Evolutionary conservation across 345 rosid genomes (phyloP).

Genomic region (Acer yangbiense): DNA sequence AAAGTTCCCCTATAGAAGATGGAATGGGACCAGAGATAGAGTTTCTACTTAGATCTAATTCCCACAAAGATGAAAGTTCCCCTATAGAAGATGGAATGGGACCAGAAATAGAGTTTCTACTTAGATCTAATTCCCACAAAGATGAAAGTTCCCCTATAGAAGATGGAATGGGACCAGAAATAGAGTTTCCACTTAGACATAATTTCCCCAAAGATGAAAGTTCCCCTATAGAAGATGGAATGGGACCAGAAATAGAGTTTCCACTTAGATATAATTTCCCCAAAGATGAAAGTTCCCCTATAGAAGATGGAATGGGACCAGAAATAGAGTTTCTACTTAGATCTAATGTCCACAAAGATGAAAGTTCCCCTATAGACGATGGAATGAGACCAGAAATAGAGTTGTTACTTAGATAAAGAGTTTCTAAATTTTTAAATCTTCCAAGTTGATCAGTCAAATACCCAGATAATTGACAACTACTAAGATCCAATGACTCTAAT

Average conservation of each 20-base stretch:
- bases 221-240: too few relatives aligned
- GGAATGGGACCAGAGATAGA: too few relatives aligned
- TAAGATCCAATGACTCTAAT: neutral
- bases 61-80: neutral
- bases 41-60: neutral
- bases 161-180: too few relatives aligned
- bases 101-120: too few relatives aligned
- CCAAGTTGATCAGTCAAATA: neutral
- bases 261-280: too few relatives aligned
- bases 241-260: too few relatives aligned
- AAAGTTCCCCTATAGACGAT: neutral
- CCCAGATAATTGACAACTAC: neutral
- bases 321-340: too few relatives aligned
- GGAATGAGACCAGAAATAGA: neutral
- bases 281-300: too few relatives aligned
- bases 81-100: neutral
- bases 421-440: neutral
- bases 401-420: accelerated
- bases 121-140: neutral
- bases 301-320: too few relatives aligned
- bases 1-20: neutral
- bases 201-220: too few relatives aligned
- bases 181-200: too few relatives aligned
- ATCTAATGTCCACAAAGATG: too few relatives aligned
- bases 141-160: neutral